A percentile compares a stretch with the other conserved stretches of the same genome.
These are phyloP conservation scores for Haplosporangium sp. DNA, from an alignment of 371 early-diverging fungal genomes.

Conservation along the genomic window DNA sequence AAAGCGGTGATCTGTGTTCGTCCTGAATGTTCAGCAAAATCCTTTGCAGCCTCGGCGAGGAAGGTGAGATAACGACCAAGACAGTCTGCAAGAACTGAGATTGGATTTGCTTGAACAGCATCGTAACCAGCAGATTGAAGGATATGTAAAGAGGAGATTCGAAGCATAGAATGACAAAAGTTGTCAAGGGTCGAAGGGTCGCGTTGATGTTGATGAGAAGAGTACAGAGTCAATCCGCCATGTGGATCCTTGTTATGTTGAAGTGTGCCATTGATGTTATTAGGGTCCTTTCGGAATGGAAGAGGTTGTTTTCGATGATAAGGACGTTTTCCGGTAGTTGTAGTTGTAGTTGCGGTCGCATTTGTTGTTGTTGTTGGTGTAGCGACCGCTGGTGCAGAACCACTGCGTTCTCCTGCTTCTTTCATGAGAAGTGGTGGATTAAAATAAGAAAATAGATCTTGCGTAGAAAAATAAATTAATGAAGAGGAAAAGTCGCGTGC, in stretches of 20 bases:
- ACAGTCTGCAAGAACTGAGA: conserved; percentile 47
- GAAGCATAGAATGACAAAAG: conserved; percentile 54
- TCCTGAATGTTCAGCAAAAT: conserved; percentile 51
- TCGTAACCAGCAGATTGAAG: conserved; percentile 54
- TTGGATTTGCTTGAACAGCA: conserved; percentile 45
- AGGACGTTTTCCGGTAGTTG: conserved; percentile 26
- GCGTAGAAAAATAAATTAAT: background rate
- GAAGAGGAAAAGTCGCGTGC: background rate
- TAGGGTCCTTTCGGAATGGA: conserved; percentile 24
- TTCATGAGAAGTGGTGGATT: conserved; percentile 14
- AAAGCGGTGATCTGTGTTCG: conserved; percentile 48
- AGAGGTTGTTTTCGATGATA: conserved; percentile 30
- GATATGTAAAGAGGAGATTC: conserved; percentile 46
- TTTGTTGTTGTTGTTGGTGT: too few species aligned
- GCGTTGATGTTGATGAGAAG: conserved; percentile 36
- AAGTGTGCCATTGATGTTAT: conserved; percentile 3
- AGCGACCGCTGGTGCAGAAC: conserved; percentile 2
- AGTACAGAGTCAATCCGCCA: conserved; percentile 13
- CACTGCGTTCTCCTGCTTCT: conserved; percentile 30
- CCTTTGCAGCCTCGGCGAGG: conserved; percentile 52
- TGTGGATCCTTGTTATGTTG: conserved; percentile 23
- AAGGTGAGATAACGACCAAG: conserved; percentile 40
- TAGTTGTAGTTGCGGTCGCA: background rate
- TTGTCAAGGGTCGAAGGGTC: conserved; percentile 42
- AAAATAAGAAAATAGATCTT: background rate